Evolutionary conservation across 306 rosid genomes (phyloP).

Genomic region (Fragaria nilgerrensis): DNA sequence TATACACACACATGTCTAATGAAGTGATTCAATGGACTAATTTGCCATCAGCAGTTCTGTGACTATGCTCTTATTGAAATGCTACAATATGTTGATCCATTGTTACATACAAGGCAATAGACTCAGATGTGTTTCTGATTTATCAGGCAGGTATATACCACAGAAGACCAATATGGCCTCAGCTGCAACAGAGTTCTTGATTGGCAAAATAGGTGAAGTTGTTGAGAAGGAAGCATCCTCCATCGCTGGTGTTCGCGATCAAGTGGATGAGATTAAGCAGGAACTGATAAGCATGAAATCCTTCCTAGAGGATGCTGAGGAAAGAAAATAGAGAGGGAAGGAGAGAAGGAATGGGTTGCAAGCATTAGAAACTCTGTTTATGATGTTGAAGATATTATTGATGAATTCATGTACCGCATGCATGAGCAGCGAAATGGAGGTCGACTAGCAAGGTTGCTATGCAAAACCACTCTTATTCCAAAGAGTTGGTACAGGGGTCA

Average conservation of each 20-base stretch:
- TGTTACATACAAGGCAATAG: neutral
- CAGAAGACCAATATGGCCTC: neutral
- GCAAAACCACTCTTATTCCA: neutral
- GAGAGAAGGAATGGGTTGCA: conserved; percentile 2
- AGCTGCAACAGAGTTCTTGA: conserved; percentile 2
- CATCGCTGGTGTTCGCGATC: neutral
- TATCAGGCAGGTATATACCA: neutral
- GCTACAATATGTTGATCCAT: neutral
- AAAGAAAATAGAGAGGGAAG: neutral
- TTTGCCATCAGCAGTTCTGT: neutral
- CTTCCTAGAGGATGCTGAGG: neutral
- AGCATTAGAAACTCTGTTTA: neutral
- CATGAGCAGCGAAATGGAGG: neutral
- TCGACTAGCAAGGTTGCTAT: conserved; percentile 2
- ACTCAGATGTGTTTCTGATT: neutral
- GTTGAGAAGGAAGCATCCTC: conserved; percentile 6
- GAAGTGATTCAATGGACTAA: neutral
- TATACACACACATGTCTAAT: neutral
- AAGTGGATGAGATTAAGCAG: conserved; percentile 5
- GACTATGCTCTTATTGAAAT: neutral
- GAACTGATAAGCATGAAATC: neutral
- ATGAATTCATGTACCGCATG: conserved; percentile 1
- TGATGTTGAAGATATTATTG: conserved; percentile 10
- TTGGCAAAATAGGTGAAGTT: neutral
- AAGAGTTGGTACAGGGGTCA: neutral